These are phyloP conservation scores for Phragmites australis DNA, from an alignment of 176 grass and related monocot species.

Conservation along the genomic window DNA sequence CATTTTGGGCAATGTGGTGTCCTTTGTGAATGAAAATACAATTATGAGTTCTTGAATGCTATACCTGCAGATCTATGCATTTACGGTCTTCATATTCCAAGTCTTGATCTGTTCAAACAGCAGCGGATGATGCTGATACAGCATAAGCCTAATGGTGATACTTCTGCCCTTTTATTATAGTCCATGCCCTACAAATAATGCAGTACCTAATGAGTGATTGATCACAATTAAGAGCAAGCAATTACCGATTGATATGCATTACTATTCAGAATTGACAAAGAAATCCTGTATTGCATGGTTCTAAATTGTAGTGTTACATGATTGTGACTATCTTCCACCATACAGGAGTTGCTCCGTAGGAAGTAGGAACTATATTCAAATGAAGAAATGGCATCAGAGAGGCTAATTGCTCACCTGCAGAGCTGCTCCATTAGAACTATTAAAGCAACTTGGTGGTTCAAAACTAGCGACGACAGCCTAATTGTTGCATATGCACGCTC, in stretches of 20 bases:
- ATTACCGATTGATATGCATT: background rate
- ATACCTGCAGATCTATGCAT: background rate
- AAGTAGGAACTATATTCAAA: background rate
- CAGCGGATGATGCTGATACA: background rate
- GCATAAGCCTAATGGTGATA: conserved; percentile 74
- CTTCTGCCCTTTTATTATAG: conserved; percentile 91
- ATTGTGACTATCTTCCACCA: background rate
- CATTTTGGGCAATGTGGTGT: background rate
- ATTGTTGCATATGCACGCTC: conserved; percentile 69
- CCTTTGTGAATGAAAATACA: background rate
- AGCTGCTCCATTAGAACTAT: conserved; percentile 94
- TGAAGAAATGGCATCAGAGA: conserved; percentile 17
- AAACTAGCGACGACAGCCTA: conserved; percentile 81
- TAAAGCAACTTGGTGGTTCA: conserved; percentile 91
- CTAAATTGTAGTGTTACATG: background rate
- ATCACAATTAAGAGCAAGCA: background rate
- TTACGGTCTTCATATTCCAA: background rate
- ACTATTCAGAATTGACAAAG: background rate
- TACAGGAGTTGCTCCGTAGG: background rate
- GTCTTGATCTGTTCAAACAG: background rate
- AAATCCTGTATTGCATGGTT: background rate
- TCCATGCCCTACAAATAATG: conserved; percentile 79
- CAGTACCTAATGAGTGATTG: background rate
- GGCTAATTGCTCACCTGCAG: conserved; percentile 57
- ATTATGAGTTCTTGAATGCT: background rate